These are phyloP conservation scores for Rhododendron vialii DNA, from an alignment of 148 eudicot species.

Conservation along the genomic window DNA sequence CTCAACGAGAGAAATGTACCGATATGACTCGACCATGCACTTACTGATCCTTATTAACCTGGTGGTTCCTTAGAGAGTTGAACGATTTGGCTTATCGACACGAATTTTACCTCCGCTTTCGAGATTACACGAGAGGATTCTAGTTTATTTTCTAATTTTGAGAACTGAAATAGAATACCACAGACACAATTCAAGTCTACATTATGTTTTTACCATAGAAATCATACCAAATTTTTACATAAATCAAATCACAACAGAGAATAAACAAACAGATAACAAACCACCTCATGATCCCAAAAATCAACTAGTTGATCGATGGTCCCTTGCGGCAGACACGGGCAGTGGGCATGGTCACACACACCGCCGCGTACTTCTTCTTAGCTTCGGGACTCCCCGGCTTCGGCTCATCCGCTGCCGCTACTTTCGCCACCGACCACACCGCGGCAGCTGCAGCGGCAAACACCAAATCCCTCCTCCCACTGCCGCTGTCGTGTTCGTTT, in stretches of 20 bases:
- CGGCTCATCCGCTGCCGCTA: constrained; percentile 68
- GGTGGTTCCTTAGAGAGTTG: background rate
- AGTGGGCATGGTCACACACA: constrained; percentile 62
- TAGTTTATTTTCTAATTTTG: too few species aligned
- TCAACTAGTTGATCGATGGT: background rate
- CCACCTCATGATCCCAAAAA: background rate
- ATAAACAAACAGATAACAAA: background rate
- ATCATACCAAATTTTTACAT: background rate
- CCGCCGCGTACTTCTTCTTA: constrained; percentile 52
- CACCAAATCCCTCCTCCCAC: constrained; percentile 61
- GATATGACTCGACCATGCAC: background rate
- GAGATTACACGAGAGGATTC: background rate
- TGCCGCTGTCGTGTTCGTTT: constrained; percentile 19
- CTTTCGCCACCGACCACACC: constrained; percentile 35
- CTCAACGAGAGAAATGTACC: background rate
- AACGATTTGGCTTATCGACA: background rate
- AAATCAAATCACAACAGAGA: background rate
- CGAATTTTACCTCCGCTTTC: too few species aligned
- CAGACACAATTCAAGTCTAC: too few species aligned
- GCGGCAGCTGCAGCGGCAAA: constrained; percentile 61
- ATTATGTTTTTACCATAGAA: background rate
- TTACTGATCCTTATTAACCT: background rate
- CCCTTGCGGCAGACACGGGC: constrained; percentile 65
- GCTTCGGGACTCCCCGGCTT: constrained; percentile 61
- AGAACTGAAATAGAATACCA: too few species aligned